phyloP scores from a whole-genome alignment of 1,284 basidiomycete genomes.

The Malassezia nana region DNA sequence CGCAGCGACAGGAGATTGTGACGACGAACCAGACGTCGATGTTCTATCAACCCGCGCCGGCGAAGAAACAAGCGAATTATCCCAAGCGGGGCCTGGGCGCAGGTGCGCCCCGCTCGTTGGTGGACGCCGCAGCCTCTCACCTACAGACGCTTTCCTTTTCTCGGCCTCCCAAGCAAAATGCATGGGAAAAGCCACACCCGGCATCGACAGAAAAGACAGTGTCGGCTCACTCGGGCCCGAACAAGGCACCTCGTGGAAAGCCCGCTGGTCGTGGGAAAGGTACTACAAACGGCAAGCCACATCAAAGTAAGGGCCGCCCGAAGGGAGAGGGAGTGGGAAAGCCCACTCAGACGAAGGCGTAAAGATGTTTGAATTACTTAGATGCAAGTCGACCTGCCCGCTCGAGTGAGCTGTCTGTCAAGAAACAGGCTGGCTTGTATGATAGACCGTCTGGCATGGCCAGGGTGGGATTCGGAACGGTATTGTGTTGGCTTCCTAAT shows the following conservation, averaged over 20 bases:
- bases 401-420: slow-evolving; percentile 66
- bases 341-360: not conserved
- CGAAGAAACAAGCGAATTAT: not conserved
- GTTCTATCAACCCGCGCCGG: slow-evolving; percentile 3
- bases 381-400: slow-evolving; percentile 48
- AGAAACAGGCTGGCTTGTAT: slow-evolving; percentile 67
- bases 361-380: not conserved
- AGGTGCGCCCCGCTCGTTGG: not conserved
- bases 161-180: not conserved
- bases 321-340: not conserved
- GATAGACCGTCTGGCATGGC: slow-evolving; percentile 35
- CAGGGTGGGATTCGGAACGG: slow-evolving; percentile 78
- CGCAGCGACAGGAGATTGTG: not conserved
- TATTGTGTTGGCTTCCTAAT: slow-evolving; percentile 87
- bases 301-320: not conserved
- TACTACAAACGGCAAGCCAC: not conserved
- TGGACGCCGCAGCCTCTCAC: slow-evolving; percentile 5
- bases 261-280: not conserved
- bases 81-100: not conserved
- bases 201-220: not conserved
- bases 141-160: slow-evolving; percentile 10
- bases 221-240: not conserved
- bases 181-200: not conserved
- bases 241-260: not conserved
- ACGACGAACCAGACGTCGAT: not conserved